Percentiles rank a stretch among this genome's conserved stretches.
Conservation (phyloP, 306 rosid genomes). For the Inga laurina region DNA sequence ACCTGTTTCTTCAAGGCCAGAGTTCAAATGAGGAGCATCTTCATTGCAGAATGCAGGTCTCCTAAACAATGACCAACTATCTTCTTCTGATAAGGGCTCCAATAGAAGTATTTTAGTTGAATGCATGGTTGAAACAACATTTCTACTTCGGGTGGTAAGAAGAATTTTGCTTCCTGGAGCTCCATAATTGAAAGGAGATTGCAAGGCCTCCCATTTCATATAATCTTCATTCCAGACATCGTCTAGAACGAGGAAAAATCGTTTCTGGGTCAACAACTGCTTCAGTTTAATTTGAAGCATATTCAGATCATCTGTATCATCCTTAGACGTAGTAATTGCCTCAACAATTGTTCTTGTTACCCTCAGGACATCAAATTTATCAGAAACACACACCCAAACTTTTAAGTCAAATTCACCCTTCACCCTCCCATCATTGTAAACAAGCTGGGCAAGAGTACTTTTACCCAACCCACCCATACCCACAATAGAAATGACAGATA, state of each 20-base stretch:
- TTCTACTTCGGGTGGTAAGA: constrained; percentile 21
- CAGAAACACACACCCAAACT: constrained; percentile 15
- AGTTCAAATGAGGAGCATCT: not conserved
- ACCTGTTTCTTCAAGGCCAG: not conserved
- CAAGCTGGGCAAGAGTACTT: too few relatives aligned
- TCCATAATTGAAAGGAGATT: not conserved
- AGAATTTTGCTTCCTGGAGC: constrained; percentile 20
- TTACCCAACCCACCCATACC: too few relatives aligned
- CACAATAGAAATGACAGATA: too few relatives aligned
- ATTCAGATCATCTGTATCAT: not conserved
- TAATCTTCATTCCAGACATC: constrained; percentile 34
- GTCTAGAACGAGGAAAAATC: constrained; percentile 32
- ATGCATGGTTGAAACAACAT: constrained; percentile 14
- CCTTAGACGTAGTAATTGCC: not conserved
- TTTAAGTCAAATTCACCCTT: too few relatives aligned
- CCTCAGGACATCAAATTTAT: not conserved
- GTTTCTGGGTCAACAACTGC: not conserved
- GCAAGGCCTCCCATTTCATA: constrained; percentile 16
- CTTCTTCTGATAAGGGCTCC: not conserved
- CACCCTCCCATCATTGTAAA: too few relatives aligned
- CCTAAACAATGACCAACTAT: constrained; percentile 7
- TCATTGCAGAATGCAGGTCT: not conserved
- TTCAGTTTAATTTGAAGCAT: constrained; percentile 1
- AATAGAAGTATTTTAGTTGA: not conserved
- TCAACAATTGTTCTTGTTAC: not conserved